Base-by-base conservation (phyloP, 768 basidiomycete species). In the Rhizopogon sp. region DNA sequence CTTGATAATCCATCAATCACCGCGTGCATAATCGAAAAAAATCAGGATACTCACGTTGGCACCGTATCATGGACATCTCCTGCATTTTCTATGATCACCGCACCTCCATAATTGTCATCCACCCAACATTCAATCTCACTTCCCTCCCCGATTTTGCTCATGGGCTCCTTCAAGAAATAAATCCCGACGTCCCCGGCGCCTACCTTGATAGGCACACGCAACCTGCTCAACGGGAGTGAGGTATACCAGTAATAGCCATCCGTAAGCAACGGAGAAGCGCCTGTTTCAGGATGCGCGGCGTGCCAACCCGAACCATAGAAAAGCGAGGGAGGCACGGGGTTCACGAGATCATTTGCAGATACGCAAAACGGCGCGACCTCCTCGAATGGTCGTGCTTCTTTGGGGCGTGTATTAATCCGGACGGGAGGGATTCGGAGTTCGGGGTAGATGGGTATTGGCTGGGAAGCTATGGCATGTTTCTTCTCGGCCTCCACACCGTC, bases 291-390 rank as follows among this genome's bases (percentile, higher is more conserved):
- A 68, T 94, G 91, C 64, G 79, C 81, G 1, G 82, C 81, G 57
- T 80, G 77, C 96, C 96, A 99, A 6, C 97, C 97, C 0, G 88
- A 87, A 31, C 94, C 97, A 58, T 88, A 90, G 75, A 98, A 98
- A 61, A 98, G 73, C 31, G 90, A 91, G 0, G 87, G 84, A n/a
- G 96, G 96, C 0, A 98, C 79, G 1, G 97, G 97, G 73, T 98
- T 98, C 70, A 99, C 92, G 50, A 98, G 78, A 68, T 99, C 95
- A 70, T 98, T 96, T n/a, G 97, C 97, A 20, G 87, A 88, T 0
- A 92, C 93, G 70, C 97, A 98, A 74, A 80, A 93, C 6, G 96
- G 97, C 39, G 84, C 79, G 50, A 96, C 82, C 70, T 98, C 97
- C 67, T 90, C 83, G 69, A 88, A 96, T 3, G 82, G 76, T 1